A percentile compares a stretch with the other conserved stretches of the same genome.
Conservation (phyloP, 371 early-diverging fungal species). For the Apophysomyces sp. region DNA sequence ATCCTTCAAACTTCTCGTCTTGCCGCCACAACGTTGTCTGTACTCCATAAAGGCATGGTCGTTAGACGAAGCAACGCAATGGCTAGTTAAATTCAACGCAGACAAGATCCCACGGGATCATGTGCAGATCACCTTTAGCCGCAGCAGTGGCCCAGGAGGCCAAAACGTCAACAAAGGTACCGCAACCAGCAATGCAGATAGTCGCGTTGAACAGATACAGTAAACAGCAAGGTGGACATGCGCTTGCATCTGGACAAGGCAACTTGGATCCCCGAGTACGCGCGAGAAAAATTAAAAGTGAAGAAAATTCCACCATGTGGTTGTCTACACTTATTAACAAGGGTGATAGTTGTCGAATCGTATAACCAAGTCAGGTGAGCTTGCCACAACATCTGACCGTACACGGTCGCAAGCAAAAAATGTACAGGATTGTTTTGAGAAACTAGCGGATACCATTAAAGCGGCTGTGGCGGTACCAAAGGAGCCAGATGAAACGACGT, state of each 20-base stretch:
- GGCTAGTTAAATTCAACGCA: slow-evolving; percentile 30
- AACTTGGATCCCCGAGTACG: slow-evolving; percentile 78
- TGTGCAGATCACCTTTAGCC: slow-evolving; percentile 27
- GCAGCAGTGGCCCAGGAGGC: slow-evolving; percentile 82
- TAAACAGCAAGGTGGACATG: slow-evolving; percentile 86
- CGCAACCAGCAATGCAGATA: background rate
- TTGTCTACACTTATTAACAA: slow-evolving; percentile 1
- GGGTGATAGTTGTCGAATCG: slow-evolving; percentile 43
- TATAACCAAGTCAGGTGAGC: slow-evolving; percentile 73
- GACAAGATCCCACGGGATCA: slow-evolving; percentile 37
- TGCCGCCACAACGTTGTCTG: background rate
- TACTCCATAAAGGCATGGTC: slow-evolving; percentile 19
- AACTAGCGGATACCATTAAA: slow-evolving; percentile 63
- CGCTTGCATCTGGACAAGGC: slow-evolving; percentile 66
- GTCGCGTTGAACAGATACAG: slow-evolving; percentile 30
- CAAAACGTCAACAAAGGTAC: slow-evolving; percentile 91
- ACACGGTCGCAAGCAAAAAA: slow-evolving; percentile 82
- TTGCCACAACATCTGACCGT: slow-evolving; percentile 74
- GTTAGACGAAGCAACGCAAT: slow-evolving; percentile 29
- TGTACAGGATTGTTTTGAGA: slow-evolving; percentile 77
- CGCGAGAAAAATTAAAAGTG: slow-evolving; percentile 45
- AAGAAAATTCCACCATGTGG: too few species aligned
- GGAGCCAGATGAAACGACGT: slow-evolving; percentile 67
- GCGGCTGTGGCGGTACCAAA: slow-evolving; percentile 70
- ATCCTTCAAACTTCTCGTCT: background rate